Conservation (phyloP, 192 early-diverging fungal species). For the Borealophlyctis nickersoniae region DNA sequence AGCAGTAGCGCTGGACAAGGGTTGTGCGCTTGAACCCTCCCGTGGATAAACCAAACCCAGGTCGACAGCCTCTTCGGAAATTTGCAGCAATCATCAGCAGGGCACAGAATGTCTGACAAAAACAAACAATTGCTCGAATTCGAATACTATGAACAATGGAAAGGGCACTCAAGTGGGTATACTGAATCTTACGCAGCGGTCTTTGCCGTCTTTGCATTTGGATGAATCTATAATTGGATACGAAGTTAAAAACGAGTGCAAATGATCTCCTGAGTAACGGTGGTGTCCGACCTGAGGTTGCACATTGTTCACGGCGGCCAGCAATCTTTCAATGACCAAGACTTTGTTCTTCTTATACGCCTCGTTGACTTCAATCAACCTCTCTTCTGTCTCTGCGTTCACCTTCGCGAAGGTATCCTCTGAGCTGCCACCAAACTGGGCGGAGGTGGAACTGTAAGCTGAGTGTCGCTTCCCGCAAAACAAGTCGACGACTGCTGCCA, state of each 20-base stretch:
- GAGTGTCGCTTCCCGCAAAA: not conserved
- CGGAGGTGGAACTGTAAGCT: not conserved
- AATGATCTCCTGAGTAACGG: not conserved
- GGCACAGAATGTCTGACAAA: too few species aligned
- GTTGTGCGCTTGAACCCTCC: too few species aligned
- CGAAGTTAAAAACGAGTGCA: not conserved
- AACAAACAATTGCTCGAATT: too few species aligned
- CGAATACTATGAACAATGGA: too few species aligned
- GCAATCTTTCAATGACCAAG: conserved; percentile 64
- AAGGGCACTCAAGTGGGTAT: too few species aligned
- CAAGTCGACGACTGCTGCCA: not conserved
- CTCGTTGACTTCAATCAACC: conserved; percentile 59
- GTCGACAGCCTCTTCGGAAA: too few species aligned
- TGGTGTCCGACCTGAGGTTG: conserved; percentile 59
- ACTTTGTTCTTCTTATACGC: conserved; percentile 62
- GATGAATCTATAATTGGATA: conserved; percentile 2
- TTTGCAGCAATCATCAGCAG: too few species aligned
- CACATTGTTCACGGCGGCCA: conserved; percentile 62
- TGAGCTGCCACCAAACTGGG: conserved; percentile 67
- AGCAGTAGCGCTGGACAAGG: too few species aligned
- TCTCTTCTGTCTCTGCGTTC: conserved; percentile 66
- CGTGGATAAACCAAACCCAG: too few species aligned
- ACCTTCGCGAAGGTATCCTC: conserved; percentile 62
- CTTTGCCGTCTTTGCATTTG: conserved; percentile 12
- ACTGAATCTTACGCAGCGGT: conserved; percentile 17